Evolutionary conservation across 305 asterid species (phyloP).

Genomic region (Vinca major): DNA sequence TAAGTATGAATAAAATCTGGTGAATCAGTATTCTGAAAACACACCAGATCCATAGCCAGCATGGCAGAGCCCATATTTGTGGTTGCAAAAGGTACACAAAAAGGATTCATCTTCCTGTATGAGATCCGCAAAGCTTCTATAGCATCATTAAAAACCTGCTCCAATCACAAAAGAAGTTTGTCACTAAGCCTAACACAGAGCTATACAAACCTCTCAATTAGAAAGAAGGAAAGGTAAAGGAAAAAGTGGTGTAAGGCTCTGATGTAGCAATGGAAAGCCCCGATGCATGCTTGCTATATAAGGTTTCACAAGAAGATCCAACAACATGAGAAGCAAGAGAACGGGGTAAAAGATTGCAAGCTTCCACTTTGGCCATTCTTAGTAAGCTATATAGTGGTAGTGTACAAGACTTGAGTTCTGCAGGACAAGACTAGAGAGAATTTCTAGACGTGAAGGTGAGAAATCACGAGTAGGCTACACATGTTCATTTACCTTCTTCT

Average conservation of each 20-base stretch:
- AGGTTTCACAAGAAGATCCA: not conserved
- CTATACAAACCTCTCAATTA: slow-evolving; percentile 6
- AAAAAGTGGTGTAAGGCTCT: not conserved
- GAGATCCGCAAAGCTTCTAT: slow-evolving; percentile 84
- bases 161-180: slow-evolving; percentile 23
- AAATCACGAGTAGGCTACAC: not conserved
- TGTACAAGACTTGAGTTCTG: not conserved
- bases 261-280: not conserved
- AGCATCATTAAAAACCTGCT: slow-evolving; percentile 77
- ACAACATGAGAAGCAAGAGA: not conserved
- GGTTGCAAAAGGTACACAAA: slow-evolving; percentile 83
- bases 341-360: not conserved
- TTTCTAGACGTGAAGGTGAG: not conserved
- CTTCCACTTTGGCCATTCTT: not conserved
- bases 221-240: not conserved
- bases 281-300: not conserved
- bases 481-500: no score
- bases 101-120: slow-evolving; percentile 93
- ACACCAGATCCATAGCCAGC: slow-evolving; percentile 93
- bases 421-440: not conserved
- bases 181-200: not conserved
- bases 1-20: not conserved
- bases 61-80: slow-evolving; percentile 97
- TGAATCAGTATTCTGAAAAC: slow-evolving; percentile 1
- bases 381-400: not conserved